Evolutionary conservation across 306 rosid genomes (phyloP).

Genomic region (Vigna angularis): DNA sequence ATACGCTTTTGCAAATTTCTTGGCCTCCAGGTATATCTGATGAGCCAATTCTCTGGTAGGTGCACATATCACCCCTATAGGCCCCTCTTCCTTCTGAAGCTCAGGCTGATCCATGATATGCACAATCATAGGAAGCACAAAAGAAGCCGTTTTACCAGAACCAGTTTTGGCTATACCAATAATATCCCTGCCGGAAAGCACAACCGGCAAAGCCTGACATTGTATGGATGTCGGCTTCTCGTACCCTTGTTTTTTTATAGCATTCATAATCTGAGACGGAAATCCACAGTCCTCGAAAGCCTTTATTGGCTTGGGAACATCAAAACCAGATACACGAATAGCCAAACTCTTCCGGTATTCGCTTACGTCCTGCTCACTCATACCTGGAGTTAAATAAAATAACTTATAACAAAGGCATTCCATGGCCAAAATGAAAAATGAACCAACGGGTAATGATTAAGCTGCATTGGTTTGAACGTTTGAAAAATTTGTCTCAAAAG

Average conservation of each 20-base stretch:
- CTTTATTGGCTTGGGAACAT: conserved; percentile 86
- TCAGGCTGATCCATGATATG: conserved; percentile 99
- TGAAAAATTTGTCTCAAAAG: not conserved
- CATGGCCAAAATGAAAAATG: not conserved
- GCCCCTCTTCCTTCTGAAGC: conserved; percentile 97
- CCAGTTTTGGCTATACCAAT: conserved; percentile 99
- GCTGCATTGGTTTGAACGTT: not conserved
- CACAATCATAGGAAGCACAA: conserved; percentile 97
- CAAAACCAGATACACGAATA: conserved; percentile 91
- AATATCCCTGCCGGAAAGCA: conserved; percentile 89
- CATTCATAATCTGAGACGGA: conserved; percentile 83
- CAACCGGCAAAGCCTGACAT: conserved; percentile 88
- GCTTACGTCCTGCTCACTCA: conserved; percentile 87
- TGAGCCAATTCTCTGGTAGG: conserved; percentile 97
- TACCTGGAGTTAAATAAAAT: conserved; percentile 53
- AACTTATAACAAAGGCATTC: not conserved
- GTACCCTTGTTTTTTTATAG: conserved; percentile 88
- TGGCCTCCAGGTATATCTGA: conserved; percentile 87
- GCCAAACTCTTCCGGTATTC: conserved; percentile 89
- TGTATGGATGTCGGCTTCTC: conserved; percentile 94
- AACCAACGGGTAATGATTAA: not conserved
- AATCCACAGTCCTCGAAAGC: conserved; percentile 84
- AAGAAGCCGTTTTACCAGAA: conserved; percentile 97
- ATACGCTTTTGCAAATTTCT: conserved; percentile 83
- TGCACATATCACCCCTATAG: conserved; percentile 98